Evolutionary conservation across 441 rosid genomes (phyloP), one percentile per base, ranked within the genome.

Genomic region (Populus hybrid): DNA sequence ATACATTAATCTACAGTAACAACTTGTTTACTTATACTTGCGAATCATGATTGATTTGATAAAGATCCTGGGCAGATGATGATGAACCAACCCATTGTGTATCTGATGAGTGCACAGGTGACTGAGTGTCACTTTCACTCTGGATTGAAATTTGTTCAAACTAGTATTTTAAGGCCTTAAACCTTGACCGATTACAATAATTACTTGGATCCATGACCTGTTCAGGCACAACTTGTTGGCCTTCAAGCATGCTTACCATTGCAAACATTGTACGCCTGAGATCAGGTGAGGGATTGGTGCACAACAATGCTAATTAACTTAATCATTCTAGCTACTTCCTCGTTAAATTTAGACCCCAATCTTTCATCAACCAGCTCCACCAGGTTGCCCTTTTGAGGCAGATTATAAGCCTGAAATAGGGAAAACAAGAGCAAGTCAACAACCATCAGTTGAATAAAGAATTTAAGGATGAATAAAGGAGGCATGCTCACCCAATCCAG

Each of bases 261-360:
- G 87, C 88, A 0, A 92, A 87, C 93, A 90, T 92, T 12, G 82
- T 81, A 26, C 93, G 97, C 79, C 97, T 81, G 12, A 84, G 81
- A 0, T 90, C 84, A 1, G 91, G 91, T n/a, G 91, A 86, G 59
- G 85, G 84, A 83, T 84, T 88, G n/a, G 92, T 82, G 78, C 94
- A 93, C 66, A 90, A 68, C 76, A 91, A 78, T 3, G 88, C 89
- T 65, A 90, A 85, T n/a, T n/a, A n/a, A n/a, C 83, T 86, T 87
- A 16, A 86, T 74, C 87, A 89, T 82, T 50, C 77, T 85, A 71
- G 82, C 91, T 71, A 89, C 97, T 84, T 77, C 79, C 74, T 61
- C 77, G 70, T 88, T 77, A 63, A 85, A 84, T 38, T 84, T 59
- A 12, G 88, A 80, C 71, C 76, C 88, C n/a, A 91, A 80, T 56